Evolutionary conservation across 2,329 filamentous ascomycete genomes (phyloP).

Genomic region (Cytospora piceae): DNA sequence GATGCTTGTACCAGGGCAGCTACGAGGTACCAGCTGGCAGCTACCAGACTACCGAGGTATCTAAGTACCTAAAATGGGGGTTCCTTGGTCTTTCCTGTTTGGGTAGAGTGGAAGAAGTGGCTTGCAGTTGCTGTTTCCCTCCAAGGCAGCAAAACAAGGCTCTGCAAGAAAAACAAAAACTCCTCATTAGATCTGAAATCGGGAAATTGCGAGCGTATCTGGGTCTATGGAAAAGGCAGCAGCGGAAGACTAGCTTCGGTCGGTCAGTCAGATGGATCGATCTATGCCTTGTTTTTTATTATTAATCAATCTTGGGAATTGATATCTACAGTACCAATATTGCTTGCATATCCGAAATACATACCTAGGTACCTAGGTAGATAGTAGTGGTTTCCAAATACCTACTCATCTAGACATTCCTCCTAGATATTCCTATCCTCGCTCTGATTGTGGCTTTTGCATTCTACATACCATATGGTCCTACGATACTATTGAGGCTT

Average conservation of each 20-base stretch:
- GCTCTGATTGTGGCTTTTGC: background rate
- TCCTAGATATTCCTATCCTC: background rate
- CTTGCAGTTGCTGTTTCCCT: background rate
- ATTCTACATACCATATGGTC: background rate
- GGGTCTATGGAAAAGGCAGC: too few relatives aligned
- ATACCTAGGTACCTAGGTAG: too few relatives aligned
- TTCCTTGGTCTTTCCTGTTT: conserved; percentile 3
- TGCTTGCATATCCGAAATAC: background rate
- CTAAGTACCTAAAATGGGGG: background rate
- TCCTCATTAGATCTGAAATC: conserved; percentile 1
- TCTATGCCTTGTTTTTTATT: too few relatives aligned
- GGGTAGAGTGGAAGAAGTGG: background rate
- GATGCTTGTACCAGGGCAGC: too few relatives aligned
- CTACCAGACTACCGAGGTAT: background rate
- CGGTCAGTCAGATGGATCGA: too few relatives aligned
- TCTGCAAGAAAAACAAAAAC: background rate
- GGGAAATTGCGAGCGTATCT: background rate
- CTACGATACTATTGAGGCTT: background rate
- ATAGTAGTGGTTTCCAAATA: background rate
- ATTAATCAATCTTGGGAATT: background rate
- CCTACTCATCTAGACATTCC: background rate
- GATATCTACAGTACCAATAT: background rate
- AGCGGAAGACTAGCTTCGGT: background rate
- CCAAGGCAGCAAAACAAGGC: background rate
- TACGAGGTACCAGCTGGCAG: too few relatives aligned